phyloP scores from a whole-genome alignment of 495 filamentous ascomycete genomes.

The Podospora fimiseda region DNA sequence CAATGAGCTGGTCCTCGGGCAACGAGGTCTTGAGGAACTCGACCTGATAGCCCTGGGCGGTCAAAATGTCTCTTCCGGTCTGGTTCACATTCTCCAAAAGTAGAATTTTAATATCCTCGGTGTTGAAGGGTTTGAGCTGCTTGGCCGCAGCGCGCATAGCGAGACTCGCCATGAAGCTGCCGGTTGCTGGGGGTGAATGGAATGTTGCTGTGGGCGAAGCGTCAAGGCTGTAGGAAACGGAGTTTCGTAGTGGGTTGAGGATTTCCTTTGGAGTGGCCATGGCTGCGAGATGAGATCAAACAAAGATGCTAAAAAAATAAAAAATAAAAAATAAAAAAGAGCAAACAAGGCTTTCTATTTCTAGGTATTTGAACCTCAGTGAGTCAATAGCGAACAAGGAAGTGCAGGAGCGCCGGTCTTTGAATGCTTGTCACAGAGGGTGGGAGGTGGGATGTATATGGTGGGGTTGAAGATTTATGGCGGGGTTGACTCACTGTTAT shows the following conservation, averaged over 20 bases:
- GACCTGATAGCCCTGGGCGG: slow-evolving; percentile 88
- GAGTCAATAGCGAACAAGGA: neutral
- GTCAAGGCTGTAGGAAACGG: slow-evolving; percentile 48
- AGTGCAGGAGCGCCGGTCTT: slow-evolving; percentile 7
- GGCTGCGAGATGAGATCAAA: slow-evolving; percentile 7
- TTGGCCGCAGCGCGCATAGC: slow-evolving; percentile 44
- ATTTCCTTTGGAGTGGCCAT: slow-evolving; percentile 43
- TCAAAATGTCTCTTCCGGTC: slow-evolving; percentile 76
- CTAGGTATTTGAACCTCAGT: neutral
- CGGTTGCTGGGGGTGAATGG: slow-evolving; percentile 51
- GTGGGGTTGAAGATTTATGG: slow-evolving; percentile 17
- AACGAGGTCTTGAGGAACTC: slow-evolving; percentile 84
- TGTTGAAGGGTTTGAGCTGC: slow-evolving; percentile 90
- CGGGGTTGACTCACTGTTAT: slow-evolving; percentile 23
- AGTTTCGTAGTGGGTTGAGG: slow-evolving; percentile 11
- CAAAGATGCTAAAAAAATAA: neutral
- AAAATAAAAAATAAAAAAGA: neutral
- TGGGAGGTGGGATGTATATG: slow-evolving; percentile 12
- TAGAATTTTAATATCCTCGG: slow-evolving; percentile 91
- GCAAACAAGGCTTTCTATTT: slow-evolving; percentile 4
- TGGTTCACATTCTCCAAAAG: slow-evolving; percentile 94
- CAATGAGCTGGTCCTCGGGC: slow-evolving; percentile 86
- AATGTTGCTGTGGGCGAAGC: slow-evolving; percentile 54
- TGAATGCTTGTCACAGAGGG: slow-evolving; percentile 3
- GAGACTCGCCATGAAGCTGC: slow-evolving; percentile 28